These are phyloP conservation scores for Larix sibirica DNA, from an alignment of 83 land plant species.

Conservation along the genomic window DNA sequence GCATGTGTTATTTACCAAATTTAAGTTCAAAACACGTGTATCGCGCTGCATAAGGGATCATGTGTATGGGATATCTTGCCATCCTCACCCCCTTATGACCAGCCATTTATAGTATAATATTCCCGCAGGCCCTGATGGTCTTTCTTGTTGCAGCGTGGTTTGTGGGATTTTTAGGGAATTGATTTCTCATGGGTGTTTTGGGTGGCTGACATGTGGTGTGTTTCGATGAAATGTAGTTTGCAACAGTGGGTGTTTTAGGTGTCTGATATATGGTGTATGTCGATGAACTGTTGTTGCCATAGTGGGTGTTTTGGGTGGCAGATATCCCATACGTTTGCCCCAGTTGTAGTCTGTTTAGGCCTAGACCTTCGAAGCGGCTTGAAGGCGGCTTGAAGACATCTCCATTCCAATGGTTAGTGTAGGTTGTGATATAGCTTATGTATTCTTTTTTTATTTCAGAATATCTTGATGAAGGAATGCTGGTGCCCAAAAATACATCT, in stretches of 20 bases:
- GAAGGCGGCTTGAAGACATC: slow-evolving; percentile 12
- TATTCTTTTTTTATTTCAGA: slow-evolving; percentile 58
- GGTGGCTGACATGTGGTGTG: neutral
- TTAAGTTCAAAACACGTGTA: neutral
- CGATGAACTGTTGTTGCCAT: neutral
- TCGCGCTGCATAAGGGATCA: neutral
- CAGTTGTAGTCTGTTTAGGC: too few relatives aligned
- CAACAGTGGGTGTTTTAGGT: slow-evolving; percentile 3
- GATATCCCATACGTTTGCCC: slow-evolving; percentile 4
- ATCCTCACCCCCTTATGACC: neutral
- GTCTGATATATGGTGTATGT: neutral
- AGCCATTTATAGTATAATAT: neutral
- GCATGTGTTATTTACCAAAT: neutral
- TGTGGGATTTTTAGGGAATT: neutral
- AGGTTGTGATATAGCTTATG: slow-evolving; percentile 17
- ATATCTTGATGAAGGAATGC: slow-evolving; percentile 81
- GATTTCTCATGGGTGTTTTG: neutral
- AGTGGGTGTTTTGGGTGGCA: slow-evolving; percentile 3
- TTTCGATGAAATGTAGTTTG: neutral
- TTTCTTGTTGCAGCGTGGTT: neutral
- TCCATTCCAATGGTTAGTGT: neutral
- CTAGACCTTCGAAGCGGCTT: neutral
- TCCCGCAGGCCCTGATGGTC: neutral
- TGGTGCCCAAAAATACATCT: slow-evolving; percentile 89
- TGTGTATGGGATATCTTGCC: slow-evolving; percentile 16